Conservation (phyloP, 805 yeast species). For the Lachancea sp. region DNA sequence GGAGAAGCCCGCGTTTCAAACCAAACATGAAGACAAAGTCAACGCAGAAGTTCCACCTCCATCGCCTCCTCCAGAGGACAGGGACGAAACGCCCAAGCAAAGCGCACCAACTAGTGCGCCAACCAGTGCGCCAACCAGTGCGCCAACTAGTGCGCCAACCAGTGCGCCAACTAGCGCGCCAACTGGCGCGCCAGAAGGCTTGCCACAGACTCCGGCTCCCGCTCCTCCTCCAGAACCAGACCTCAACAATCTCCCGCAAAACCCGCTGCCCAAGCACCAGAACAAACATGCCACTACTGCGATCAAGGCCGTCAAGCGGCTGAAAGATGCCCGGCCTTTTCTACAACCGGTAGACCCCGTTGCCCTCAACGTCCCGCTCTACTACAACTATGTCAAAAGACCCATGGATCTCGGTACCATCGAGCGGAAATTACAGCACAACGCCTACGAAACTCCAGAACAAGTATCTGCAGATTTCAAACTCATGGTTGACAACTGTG, state of each 20-base stretch:
- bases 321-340: conserved; percentile 91
- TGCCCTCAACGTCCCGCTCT: conserved; percentile 83
- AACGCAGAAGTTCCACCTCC: too few species aligned
- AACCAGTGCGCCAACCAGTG: too few species aligned
- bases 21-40: too few species aligned
- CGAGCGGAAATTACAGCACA: conserved; percentile 65
- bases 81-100: too few species aligned
- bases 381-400: conserved; percentile 70
- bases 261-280: conserved; percentile 79
- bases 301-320: conserved; percentile 77
- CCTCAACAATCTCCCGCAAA: conserved; percentile 55
- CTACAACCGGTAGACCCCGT: conserved; percentile 83
- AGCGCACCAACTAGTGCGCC: too few species aligned
- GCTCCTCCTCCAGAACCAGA: conserved; percentile 70
- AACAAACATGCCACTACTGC: conserved; percentile 70
- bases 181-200: background rate
- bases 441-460: conserved; percentile 66
- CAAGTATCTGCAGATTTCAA: conserved; percentile 73
- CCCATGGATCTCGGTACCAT: conserved; percentile 95
- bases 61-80: too few species aligned
- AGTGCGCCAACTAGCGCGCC: too few species aligned
- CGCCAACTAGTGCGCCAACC: too few species aligned
- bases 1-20: background rate
- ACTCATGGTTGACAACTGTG: conserved; percentile 78
- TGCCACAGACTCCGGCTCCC: conserved; percentile 51